Base-by-base conservation (phyloP, 2,329 filamentous ascomycete genomes). In the Reticulascus tulasneorum region DNA sequence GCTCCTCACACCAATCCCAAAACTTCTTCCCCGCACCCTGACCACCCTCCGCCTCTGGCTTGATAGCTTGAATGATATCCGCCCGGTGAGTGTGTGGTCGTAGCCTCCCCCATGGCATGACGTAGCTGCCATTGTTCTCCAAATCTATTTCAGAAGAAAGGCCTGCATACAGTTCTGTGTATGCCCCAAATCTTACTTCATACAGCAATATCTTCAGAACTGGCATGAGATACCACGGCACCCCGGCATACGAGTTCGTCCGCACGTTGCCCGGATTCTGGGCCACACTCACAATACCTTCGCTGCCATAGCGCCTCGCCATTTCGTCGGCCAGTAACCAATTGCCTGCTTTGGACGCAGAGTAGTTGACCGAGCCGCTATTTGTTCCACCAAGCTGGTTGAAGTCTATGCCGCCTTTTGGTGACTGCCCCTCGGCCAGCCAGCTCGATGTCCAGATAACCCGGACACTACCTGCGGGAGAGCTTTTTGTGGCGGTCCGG, bases 141-240 rank as follows among this genome's bases (percentile, higher is more conserved):
- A 44, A 16, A 4, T 50, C 55, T 3, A 67, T 48, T 3, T 66
- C 60, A 1, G 56, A 51, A 1, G 60, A 61, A 31, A 66, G 46
- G 1, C 60, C 64, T 22, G 62, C 58, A 32, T 49, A 67, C 2
- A 69, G 38, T 45, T 64, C 62, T 1, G 64, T 66, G 37, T 64
- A 66, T 3, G 63, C 65, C 6, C 63, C 66, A 20, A 53, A 45
- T 4, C 40, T 46, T 3, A 59, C 45, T 11, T 54, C 50, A 31
- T 63, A 50, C 4, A 58, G 39, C 5, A 59, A 22, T 7, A 42
- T 40, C 32, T 55, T 42, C 21, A 58, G 22, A 23, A 48, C 20
- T 5, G 27, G 13, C 31, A 39, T 27, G 13, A 25, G n/a, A 16
- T 26, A 32, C 23, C 31, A 19, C 11, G 42, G 42, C 8, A 29